Conservation (phyloP, 768 basidiomycete species). For the Zangia roseola region DNA sequence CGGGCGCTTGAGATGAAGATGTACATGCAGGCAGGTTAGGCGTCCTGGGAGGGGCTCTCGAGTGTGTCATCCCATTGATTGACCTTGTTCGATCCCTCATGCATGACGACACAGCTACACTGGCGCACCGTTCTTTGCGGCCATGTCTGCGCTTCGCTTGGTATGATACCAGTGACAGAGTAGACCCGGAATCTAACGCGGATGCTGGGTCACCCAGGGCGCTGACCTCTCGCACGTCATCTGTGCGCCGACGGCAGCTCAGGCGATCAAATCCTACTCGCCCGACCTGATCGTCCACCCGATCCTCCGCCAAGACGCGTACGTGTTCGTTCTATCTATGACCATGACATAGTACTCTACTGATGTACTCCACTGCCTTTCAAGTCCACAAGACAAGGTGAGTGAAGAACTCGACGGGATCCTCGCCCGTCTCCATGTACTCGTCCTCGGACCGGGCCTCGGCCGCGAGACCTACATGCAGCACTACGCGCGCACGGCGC, state of each 20-base stretch:
- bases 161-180: constrained; percentile 35
- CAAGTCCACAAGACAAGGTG: constrained; percentile 52
- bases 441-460: constrained; percentile 92
- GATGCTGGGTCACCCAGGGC: constrained; percentile 47
- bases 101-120: constrained; percentile 66
- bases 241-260: constrained; percentile 89
- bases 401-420: constrained; percentile 59
- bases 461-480: constrained; percentile 94
- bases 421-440: constrained; percentile 83
- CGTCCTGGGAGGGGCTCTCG: constrained; percentile 89
- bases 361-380: too few species aligned
- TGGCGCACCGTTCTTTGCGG: constrained; percentile 95
- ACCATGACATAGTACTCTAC: too few species aligned
- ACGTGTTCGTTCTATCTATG: constrained; percentile 33
- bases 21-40: constrained; percentile 71
- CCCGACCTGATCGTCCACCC: constrained; percentile 98
- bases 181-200: not conserved
- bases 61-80: constrained; percentile 52
- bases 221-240: constrained; percentile 97
- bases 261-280: constrained; percentile 94
- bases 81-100: not conserved
- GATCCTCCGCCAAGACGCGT: constrained; percentile 72
- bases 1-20: constrained; percentile 1
- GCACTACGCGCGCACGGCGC: constrained; percentile 69
- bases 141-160: constrained; percentile 85